phyloP scores from a whole-genome alignment of 1,284 basidiomycete species.

The Malassezia dermatis region DNA sequence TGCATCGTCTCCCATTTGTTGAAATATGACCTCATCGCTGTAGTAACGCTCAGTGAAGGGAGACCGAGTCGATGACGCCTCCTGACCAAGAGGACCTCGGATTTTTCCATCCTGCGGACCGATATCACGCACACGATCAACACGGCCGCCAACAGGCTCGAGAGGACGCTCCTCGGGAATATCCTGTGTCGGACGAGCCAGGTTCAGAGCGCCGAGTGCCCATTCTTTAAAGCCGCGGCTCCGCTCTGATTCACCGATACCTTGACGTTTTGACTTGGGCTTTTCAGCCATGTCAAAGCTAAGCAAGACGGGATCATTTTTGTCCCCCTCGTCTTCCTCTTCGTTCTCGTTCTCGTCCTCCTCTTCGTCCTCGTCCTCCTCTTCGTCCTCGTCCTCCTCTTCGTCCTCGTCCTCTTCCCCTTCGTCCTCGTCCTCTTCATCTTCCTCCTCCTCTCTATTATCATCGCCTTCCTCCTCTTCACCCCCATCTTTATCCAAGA shows the following conservation, averaged over 20 bases:
- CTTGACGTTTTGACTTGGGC: constrained; percentile 4
- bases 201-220: constrained; percentile 36
- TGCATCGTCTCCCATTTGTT: neutral
- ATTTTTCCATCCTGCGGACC: constrained; percentile 37
- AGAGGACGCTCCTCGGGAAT: constrained; percentile 14
- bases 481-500: constrained; percentile 1
- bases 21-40: constrained; percentile 13
- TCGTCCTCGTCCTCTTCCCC: constrained; percentile 13
- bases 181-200: constrained; percentile 14
- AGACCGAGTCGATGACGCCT: constrained; percentile 18
- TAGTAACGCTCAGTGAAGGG: constrained; percentile 29
- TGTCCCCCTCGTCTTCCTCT: constrained; percentile 5
- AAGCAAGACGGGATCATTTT: neutral
- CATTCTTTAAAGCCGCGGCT: constrained; percentile 43
- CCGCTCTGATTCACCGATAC: constrained; percentile 25
- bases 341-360: constrained; percentile 14
- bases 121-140: constrained; percentile 36
- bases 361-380: constrained; percentile 17
- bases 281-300: constrained; percentile 5
- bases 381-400: constrained; percentile 15
- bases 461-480: neutral
- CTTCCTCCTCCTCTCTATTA: neutral
- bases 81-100: constrained; percentile 41
- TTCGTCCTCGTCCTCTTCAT: neutral
- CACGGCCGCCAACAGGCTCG: constrained; percentile 36